Evolutionary conservation across 768 basidiomycete genomes (phyloP).

Genomic region (Clavaria fumosa): DNA sequence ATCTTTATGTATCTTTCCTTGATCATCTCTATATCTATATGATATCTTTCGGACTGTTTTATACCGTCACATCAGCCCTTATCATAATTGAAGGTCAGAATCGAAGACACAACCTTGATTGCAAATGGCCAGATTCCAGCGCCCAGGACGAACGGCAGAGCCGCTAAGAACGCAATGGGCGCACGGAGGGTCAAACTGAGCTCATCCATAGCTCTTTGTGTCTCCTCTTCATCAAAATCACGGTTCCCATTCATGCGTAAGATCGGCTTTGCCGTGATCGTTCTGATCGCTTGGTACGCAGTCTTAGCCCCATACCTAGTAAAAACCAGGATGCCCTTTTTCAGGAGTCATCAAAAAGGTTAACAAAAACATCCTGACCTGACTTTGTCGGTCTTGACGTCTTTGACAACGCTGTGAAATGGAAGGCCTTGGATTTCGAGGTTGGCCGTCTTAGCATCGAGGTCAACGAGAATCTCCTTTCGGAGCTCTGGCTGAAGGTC

Average conservation of each 20-base stretch:
- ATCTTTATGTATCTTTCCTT: not conserved
- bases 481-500: not conserved
- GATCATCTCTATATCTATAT: not conserved
- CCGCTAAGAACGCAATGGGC: not conserved
- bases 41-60: not conserved
- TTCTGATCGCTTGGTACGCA: not conserved
- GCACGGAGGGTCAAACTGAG: not conserved
- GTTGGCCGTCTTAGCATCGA: not conserved
- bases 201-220: not conserved
- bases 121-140: not conserved
- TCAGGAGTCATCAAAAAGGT: not conserved
- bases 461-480: constrained; percentile 1
- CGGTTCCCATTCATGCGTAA: not conserved
- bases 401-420: not conserved
- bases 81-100: not conserved
- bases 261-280: not conserved
- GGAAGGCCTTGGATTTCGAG: not conserved
- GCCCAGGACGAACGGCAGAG: not conserved
- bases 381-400: not conserved
- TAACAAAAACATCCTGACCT: not conserved
- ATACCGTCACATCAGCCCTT: too few species aligned
- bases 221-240: not conserved
- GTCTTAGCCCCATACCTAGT: not conserved
- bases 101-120: not conserved
- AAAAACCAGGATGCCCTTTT: not conserved